Base-by-base conservation (phyloP, 2,329 filamentous ascomycete genomes). In the Exophiala sp. region DNA sequence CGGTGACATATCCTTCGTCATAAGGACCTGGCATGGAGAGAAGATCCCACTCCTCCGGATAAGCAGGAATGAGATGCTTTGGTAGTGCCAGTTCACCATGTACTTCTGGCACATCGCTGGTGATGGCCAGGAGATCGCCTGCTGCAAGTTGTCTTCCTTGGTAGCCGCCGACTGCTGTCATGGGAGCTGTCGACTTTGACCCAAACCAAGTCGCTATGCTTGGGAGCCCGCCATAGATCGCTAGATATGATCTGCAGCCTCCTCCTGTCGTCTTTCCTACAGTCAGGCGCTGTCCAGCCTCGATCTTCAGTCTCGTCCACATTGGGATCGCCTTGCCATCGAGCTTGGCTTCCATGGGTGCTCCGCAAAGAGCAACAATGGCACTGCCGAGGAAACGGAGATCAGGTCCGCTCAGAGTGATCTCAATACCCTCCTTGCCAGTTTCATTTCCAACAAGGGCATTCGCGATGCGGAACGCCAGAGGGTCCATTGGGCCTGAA, bases 351-450 rank as follows among this genome's bases (percentile, higher is more conserved):
- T 78, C 73, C 63, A 83, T 77, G 0, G 74, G 67, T 2, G 82
- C 79, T 42, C 83, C 83, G 39, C 80, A 81, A 10, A 86, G 59
- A 2, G 83, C 75, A 6, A 85, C 71, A 1, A 83, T 68, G 1
- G 81, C 82, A 11, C 76, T 68, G 2, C 72, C 73, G 3, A 80
- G 65, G 60, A 86, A 86, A 0, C 71, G 69, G 16, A 86, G 65
- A 32, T 83, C 80, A 0, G 83, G 83, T 0, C 83, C 83, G 11
- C 73, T 77, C 12, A 85, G 61, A 0, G 83, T 85, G 21, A 85
- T 80, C 60, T 87, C 83, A 0, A 87, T 66, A 0, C 73, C 75
- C 64, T 84, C 83, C 3, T 68, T 74, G 0, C 72, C 74, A 0
- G 71, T 63, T 0, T 72, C 60, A 49, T 86, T 86, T 0, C 81